Conservation (phyloP, 352 stramenopile species). For the Globisporangium irregulare region DNA sequence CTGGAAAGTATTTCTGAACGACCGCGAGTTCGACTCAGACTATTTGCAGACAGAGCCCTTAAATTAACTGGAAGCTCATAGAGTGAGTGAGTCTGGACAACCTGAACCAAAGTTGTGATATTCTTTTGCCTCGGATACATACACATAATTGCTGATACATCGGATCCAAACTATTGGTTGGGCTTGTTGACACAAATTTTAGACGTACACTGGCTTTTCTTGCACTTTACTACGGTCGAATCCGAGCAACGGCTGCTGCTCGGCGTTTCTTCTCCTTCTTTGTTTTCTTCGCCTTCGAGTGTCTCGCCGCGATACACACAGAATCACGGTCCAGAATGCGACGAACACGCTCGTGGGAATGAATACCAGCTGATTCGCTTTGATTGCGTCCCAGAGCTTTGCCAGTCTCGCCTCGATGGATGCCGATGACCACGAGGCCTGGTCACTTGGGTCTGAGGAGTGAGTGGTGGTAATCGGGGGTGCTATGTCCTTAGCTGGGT, state of each 20-base stretch:
- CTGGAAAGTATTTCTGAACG: too few relatives aligned
- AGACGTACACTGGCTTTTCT: conserved; percentile 5
- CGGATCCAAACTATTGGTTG: too few relatives aligned
- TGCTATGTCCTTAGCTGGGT: background rate
- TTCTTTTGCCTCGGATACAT: too few relatives aligned
- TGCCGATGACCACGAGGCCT: background rate
- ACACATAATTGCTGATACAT: too few relatives aligned
- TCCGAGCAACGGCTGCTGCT: background rate
- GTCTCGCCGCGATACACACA: background rate
- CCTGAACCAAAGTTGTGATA: too few relatives aligned
- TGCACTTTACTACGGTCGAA: background rate
- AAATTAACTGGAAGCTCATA: too few relatives aligned
- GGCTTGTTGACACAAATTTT: background rate
- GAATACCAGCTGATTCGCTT: background rate
- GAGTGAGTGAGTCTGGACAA: too few relatives aligned
- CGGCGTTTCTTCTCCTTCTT: background rate
- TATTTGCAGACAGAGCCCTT: too few relatives aligned
- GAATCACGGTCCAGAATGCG: background rate
- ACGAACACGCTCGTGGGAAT: background rate
- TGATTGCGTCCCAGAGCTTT: background rate
- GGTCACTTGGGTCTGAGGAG: too few relatives aligned
- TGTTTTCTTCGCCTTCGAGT: background rate
- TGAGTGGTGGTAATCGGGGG: too few relatives aligned
- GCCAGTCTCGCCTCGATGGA: background rate
- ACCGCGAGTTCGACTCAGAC: background rate